Evolutionary conservation across 2,329 filamentous ascomycete genomes (phyloP), one percentile per base, ranked within the genome.

Genomic region (Penicillium expansum): DNA sequence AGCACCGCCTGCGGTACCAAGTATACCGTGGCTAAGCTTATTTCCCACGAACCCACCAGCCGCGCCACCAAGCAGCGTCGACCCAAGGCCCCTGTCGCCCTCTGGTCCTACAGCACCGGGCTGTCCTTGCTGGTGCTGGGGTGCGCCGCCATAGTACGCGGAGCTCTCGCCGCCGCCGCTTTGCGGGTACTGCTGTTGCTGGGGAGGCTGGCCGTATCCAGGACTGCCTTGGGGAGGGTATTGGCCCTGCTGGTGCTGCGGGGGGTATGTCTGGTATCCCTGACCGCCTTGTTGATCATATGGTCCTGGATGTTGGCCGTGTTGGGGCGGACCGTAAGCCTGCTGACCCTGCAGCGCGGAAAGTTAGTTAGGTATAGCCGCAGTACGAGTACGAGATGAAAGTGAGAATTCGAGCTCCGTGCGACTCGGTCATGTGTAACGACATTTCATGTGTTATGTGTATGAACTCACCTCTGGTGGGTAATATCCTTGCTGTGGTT

Each of bases 131-230:
- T 69, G 67, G 18, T 63, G 60, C 20, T 62, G 43, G 2, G 60
- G 61, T 27, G 55, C 55, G 9, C 45, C 55, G 2, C 64, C 65
- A 45, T 75, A 75, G 56, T 74, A 75, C 2, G 66, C 65, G 32
- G 69, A 64, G 47, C 56, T 74, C 53, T 65, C 67, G 43, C 71
- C 71, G 5, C 57, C 67, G 39, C 71, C 70, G 8, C 54, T 60
- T 30, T 59, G 58, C 30, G 61, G 65, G 37, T 61, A 62, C 45
- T 69, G 68, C 37, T 67, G 66, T 37, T 65, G 59, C n/a, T 62
- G 56, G 24, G 66, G 62, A 51, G 68, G 66, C 37, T 68, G 62
- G 8, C 60, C 64, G 41, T 71, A 67, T 11, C 62, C 64, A 8
- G 57, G 57, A 18, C 53, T 49, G 6, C 57, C 60, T 9, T 62